Base-by-base conservation (phyloP, 192 early-diverging fungal genomes). In the Coemansia reversa region DNA sequence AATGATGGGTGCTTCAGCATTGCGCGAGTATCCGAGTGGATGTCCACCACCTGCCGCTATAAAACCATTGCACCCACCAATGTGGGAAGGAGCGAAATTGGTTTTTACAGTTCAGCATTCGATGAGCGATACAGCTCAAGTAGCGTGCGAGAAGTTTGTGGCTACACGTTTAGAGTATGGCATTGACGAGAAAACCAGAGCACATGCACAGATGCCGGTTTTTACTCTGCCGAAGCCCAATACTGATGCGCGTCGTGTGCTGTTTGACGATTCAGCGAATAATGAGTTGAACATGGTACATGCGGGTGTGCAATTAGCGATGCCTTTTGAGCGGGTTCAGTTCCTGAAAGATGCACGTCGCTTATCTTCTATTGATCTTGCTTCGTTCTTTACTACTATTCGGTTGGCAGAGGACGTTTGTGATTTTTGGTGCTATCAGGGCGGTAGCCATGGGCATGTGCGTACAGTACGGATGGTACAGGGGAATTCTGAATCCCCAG, bases 221-320 rank as follows among this genome's bases (percentile, higher is more conserved):
- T 67, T 63, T 22, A 67, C 62, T 0, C 16, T 42, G 18, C 14
- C 71, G 0, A 74, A 74, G 51, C 71, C 65, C 0, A 58, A 51
- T 24, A 74, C 65, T 0, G 30, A 14, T 0, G 51, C 49, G 54
- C 39, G 52, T 6, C 32, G 61, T 7, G 65, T 74, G 0, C 19
- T 74, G 3, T 65, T 74, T 28, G 65, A 67, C 30, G 65, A 74
- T 8, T 56, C 52, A 0, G 47, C 59, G 0, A 66, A 66, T 23
- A 74, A 62, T 24, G 39, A 39, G 0, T 9, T 74, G 9, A 74
- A 74, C 28, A 74, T 74, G 72, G 0, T 50, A 5, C 16, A 33
- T 12, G 20, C 67, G 0, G 65, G 72, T 7, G 63, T 74, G 35
- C 55, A 63, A 8, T 47, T 74, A 0, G 65, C 65, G 0, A 54